Evolutionary conservation across 1,284 basidiomycete genomes (phyloP).

Genomic region (Violaceomyces palustris): DNA sequence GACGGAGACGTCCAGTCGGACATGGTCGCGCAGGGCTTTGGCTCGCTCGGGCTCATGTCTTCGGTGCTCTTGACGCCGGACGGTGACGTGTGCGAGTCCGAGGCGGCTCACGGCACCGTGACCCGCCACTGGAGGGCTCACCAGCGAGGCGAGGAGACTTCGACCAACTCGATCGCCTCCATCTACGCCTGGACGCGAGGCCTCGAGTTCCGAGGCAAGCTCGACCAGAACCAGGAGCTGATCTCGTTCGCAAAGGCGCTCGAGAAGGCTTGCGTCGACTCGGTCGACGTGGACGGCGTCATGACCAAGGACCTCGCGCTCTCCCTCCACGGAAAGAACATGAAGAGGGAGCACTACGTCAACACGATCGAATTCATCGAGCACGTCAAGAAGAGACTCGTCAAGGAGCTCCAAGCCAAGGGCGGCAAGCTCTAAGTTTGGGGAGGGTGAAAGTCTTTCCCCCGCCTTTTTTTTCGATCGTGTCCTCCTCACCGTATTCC

Average conservation of each 20-base stretch:
- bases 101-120: constrained; percentile 60
- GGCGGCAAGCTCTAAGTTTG: constrained; percentile 39
- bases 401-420: constrained; percentile 23
- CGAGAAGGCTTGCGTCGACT: constrained; percentile 82
- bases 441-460: background rate
- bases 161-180: constrained; percentile 94
- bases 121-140: constrained; percentile 95
- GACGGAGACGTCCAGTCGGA: constrained; percentile 40
- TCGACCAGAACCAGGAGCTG: constrained; percentile 77
- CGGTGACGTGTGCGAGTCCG: constrained; percentile 73
- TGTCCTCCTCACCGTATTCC: too few relatives aligned
- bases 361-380: constrained; percentile 49
- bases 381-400: constrained; percentile 40
- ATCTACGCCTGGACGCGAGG: constrained; percentile 99
- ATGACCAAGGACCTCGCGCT: constrained; percentile 92
- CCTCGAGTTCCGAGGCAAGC: constrained; percentile 77
- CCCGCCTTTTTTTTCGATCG: too few relatives aligned
- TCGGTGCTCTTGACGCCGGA: constrained; percentile 93
- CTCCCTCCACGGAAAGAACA: constrained; percentile 80
- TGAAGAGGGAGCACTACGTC: constrained; percentile 51
- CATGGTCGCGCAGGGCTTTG: constrained; percentile 64
- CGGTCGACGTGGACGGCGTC: constrained; percentile 79
- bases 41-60: constrained; percentile 96
- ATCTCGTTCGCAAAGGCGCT: constrained; percentile 72
- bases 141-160: constrained; percentile 80